Evolutionary conservation across 768 basidiomycete species (phyloP).

Genomic region (Serendipita sp.): DNA sequence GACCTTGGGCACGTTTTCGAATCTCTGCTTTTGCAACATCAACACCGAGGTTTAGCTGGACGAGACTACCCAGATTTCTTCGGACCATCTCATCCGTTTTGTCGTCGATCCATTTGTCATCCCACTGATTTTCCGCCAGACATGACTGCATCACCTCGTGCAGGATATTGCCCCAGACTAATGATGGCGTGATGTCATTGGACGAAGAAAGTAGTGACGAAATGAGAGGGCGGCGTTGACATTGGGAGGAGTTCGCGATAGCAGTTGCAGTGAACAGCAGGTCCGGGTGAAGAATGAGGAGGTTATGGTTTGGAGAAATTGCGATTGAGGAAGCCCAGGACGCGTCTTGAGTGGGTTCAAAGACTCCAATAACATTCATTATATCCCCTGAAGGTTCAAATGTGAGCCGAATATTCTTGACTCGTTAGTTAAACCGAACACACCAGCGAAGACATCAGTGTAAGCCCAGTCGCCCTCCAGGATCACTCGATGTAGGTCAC

Average conservation of each 20-base stretch:
- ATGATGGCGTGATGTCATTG: conserved; percentile 19
- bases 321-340: conserved; percentile 29
- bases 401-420: neutral
- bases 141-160: conserved; percentile 85
- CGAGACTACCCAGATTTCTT: conserved; percentile 35
- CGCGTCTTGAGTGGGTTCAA: conserved; percentile 16
- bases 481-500: conserved; percentile 29
- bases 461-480: conserved; percentile 68
- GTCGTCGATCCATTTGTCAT: conserved; percentile 41
- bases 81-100: conserved; percentile 41
- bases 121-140: conserved; percentile 46
- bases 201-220: conserved; percentile 43
- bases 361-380: conserved; percentile 56
- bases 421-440: conserved; percentile 10
- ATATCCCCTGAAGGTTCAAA: conserved; percentile 44
- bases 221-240: conserved; percentile 76
- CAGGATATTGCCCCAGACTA: conserved; percentile 85
- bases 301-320: conserved; percentile 47
- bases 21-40: conserved; percentile 55
- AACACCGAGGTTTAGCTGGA: conserved; percentile 40
- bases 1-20: conserved; percentile 42
- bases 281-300: conserved; percentile 84
- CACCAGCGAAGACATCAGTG: conserved; percentile 47
- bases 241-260: conserved; percentile 68
- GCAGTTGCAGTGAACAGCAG: conserved; percentile 81